Evolutionary conservation across 148 eudicot genomes (phyloP).

Genomic region (Vaccinium darrowii): DNA sequence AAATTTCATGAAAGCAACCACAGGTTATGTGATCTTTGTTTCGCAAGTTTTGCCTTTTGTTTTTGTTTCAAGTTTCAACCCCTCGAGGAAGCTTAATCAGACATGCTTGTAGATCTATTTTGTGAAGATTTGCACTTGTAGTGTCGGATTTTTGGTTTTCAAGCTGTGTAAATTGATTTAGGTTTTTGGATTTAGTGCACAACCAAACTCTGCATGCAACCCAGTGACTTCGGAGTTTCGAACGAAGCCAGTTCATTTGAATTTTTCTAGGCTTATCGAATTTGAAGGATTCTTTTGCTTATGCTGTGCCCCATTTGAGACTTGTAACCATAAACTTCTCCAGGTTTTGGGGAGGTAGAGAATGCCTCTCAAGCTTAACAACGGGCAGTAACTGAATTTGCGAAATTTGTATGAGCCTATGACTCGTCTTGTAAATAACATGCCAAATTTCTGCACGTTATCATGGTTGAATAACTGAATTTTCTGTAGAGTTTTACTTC

Average conservation of each 20-base stretch:
- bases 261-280: background rate
- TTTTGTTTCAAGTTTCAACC: background rate
- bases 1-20: background rate
- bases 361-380: too few relatives aligned
- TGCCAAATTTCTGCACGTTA: background rate
- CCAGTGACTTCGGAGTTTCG: background rate
- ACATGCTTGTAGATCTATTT: too few relatives aligned
- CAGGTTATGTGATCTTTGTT: background rate
- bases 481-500: background rate
- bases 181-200: background rate
- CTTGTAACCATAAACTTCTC: background rate
- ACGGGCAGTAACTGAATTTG: too few relatives aligned
- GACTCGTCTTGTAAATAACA: background rate
- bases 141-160: background rate
- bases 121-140: background rate
- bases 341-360: background rate
- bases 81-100: background rate
- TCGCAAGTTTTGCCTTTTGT: background rate
- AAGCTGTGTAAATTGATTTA: background rate
- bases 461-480: too few relatives aligned
- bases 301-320: background rate
- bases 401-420: background rate
- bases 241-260: background rate
- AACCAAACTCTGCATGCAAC: background rate
- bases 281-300: background rate